Evolutionary conservation across 2,329 filamentous ascomycete genomes (phyloP).

Genomic region (Fusarium tuaranense): DNA sequence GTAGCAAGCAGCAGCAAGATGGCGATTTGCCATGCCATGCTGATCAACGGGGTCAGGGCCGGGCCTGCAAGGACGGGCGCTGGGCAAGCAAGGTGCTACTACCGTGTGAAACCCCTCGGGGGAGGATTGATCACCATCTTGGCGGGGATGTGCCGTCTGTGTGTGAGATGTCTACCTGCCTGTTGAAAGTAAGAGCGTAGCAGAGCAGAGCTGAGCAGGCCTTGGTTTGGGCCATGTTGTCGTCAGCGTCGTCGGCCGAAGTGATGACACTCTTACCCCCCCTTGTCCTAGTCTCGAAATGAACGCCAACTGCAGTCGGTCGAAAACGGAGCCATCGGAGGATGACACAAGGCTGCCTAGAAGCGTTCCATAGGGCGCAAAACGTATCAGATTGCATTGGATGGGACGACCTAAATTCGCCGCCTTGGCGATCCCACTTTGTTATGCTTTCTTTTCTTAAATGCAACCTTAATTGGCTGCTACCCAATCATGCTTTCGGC

Average conservation of each 20-base stretch:
- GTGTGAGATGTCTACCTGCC: background rate
- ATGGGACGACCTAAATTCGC: background rate
- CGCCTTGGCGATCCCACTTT: constrained; percentile 16
- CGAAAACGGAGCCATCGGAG: background rate
- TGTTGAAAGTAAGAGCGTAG: background rate
- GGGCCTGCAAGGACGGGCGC: background rate
- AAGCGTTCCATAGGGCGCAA: background rate
- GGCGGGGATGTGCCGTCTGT: constrained; percentile 16
- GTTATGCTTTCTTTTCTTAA: constrained; percentile 1
- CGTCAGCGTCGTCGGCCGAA: background rate
- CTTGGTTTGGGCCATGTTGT: background rate
- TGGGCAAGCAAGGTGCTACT: background rate
- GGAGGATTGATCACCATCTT: constrained; percentile 34
- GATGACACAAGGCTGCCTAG: background rate
- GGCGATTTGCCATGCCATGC: background rate
- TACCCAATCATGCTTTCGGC: constrained; percentile 5
- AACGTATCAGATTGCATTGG: constrained; percentile 1
- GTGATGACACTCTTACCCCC: background rate
- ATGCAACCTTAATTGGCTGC: constrained; percentile 12
- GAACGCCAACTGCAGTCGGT: background rate
- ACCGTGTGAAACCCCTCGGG: constrained; percentile 19
- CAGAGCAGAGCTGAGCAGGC: background rate
- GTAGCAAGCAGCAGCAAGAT: background rate
- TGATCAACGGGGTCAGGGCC: constrained; percentile 22
- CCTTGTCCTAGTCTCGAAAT: background rate